phyloP scores from a whole-genome alignment of 495 filamentous ascomycete species.

The Rusavskia elegans region DNA sequence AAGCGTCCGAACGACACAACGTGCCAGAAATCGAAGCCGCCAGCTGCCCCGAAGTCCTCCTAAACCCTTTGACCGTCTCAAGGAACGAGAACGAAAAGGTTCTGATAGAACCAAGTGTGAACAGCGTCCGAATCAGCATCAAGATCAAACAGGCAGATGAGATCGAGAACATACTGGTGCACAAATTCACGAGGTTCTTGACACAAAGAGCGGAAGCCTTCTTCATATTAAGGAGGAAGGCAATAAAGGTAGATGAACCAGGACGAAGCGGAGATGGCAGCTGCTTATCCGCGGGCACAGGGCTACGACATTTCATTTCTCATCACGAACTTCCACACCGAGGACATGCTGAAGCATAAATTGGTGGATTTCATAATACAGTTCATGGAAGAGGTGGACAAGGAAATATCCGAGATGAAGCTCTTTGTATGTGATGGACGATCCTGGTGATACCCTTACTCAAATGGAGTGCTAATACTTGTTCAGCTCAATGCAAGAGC shows the following conservation, averaged over 20 bases:
- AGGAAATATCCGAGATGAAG: slow-evolving; percentile 99
- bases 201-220: slow-evolving; percentile 94
- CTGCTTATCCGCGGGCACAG: slow-evolving; percentile 25
- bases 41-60: slow-evolving; percentile 82
- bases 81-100: slow-evolving; percentile 93
- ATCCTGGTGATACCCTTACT: not conserved
- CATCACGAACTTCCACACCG: slow-evolving; percentile 96
- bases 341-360: slow-evolving; percentile 96
- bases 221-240: slow-evolving; percentile 89
- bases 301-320: slow-evolving; percentile 98
- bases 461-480: slow-evolving; percentile 14
- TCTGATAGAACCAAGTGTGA: slow-evolving; percentile 86
- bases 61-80: slow-evolving; percentile 75
- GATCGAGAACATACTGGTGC: slow-evolving; percentile 92
- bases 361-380: slow-evolving; percentile 97
- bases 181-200: slow-evolving; percentile 94
- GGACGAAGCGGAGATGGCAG: not conserved
- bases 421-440: slow-evolving; percentile 60
- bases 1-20: slow-evolving; percentile 90
- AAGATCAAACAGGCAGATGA: slow-evolving; percentile 99
- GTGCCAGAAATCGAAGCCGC: slow-evolving; percentile 92
- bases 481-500: slow-evolving; percentile 83
- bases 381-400: slow-evolving; percentile 99
- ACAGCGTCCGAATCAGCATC: slow-evolving; percentile 89
- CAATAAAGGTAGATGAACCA: slow-evolving; percentile 57